phyloP scores from a whole-genome alignment of 2,329 filamentous ascomycete genomes.

The Fonsecaea erecta region DNA sequence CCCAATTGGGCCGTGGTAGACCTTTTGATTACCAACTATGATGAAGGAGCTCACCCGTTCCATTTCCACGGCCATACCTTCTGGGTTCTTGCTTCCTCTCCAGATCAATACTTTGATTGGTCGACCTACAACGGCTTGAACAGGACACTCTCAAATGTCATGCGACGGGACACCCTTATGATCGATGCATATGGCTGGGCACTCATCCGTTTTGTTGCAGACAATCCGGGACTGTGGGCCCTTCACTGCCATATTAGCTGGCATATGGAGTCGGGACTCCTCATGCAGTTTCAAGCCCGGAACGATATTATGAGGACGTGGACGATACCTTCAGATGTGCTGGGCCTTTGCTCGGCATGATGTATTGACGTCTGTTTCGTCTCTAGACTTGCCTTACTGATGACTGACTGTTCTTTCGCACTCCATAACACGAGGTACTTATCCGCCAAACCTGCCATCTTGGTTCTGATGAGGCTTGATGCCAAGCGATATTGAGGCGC shows the following conservation, averaged over 20 bases:
- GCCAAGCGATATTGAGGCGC: background rate
- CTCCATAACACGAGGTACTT: too few species aligned
- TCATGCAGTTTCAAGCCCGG: conserved; percentile 21
- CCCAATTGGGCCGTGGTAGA: conserved; percentile 39
- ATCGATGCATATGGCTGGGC: conserved; percentile 42
- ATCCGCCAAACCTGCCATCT: too few species aligned
- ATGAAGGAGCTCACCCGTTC: conserved; percentile 51
- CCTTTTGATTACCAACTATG: conserved; percentile 45
- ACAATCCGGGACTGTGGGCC: conserved; percentile 46
- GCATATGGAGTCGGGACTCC: conserved; percentile 43
- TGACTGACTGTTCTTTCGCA: too few species aligned
- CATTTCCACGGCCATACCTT: conserved; percentile 53
- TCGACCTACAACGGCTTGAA: conserved; percentile 11
- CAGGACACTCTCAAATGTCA: conserved; percentile 4
- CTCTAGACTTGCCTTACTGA: background rate
- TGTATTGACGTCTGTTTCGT: background rate
- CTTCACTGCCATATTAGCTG: conserved; percentile 47
- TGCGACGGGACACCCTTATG: conserved; percentile 42
- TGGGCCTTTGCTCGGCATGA: conserved; percentile 9
- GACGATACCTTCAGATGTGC: conserved; percentile 9
- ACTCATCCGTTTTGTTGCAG: conserved; percentile 44
- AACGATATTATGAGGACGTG: conserved; percentile 18
- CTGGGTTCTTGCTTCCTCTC: conserved; percentile 10
- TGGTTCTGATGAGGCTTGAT: background rate
- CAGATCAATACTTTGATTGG: conserved; percentile 51